A percentile compares a stretch with the other conserved stretches of the same genome.
phyloP scores from a whole-genome alignment of 495 filamentous ascomycete genomes.

The Usnea hakonensis region DNA sequence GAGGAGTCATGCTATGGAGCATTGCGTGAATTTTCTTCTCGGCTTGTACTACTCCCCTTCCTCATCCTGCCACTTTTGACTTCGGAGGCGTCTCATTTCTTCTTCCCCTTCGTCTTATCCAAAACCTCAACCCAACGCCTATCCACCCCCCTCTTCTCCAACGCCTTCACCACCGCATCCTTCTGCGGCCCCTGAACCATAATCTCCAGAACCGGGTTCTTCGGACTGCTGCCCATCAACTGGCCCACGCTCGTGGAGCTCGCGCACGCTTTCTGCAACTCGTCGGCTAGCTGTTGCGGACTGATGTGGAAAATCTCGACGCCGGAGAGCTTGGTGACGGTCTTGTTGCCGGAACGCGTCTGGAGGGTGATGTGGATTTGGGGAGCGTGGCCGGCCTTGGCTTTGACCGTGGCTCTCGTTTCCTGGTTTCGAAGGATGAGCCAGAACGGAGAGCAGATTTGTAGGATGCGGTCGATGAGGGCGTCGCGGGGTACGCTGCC shows the following conservation, averaged over 20 bases:
- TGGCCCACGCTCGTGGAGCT: conserved; percentile 60
- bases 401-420: conserved; percentile 47
- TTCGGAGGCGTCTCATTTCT: conserved; percentile 27
- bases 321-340: conserved; percentile 55
- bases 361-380: conserved; percentile 54
- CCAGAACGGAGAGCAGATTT: conserved; percentile 47
- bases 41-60: too few species aligned
- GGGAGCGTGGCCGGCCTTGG: conserved; percentile 53
- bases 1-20: too few species aligned
- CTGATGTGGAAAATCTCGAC: conserved; percentile 57
- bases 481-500: conserved; percentile 55
- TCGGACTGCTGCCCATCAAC: conserved; percentile 49
- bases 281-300: conserved; percentile 55
- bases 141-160: conserved; percentile 52
- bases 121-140: conserved; percentile 54
- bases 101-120: conserved; percentile 69
- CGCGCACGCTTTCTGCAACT: conserved; percentile 64
- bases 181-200: conserved; percentile 64
- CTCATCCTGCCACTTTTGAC: too few species aligned
- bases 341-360: conserved; percentile 61
- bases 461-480: conserved; percentile 52
- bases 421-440: conserved; percentile 49
- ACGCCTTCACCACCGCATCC: conserved; percentile 50
- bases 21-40: too few species aligned
- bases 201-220: conserved; percentile 61